These are phyloP conservation scores for Colletotrichum chrysophilum DNA, from an alignment of 2,329 filamentous ascomycete genomes.

Conservation along the genomic window DNA sequence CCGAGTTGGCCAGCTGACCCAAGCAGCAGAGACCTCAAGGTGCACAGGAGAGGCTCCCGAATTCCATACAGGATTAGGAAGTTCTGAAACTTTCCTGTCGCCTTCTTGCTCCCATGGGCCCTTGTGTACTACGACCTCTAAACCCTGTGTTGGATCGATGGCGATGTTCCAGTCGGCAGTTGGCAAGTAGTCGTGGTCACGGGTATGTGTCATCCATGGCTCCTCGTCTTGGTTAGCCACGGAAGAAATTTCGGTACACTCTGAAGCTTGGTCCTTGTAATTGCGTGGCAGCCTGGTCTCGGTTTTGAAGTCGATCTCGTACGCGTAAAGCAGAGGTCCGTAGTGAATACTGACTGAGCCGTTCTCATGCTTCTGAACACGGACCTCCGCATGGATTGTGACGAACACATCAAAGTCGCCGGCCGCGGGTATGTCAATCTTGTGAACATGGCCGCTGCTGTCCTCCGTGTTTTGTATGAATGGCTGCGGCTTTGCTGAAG, in stretches of 20 bases:
- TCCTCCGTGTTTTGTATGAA: not conserved
- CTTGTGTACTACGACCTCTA: not conserved
- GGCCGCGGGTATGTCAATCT: not conserved
- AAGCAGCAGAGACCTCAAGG: slow-evolving; percentile 33
- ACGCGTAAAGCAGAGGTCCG: slow-evolving; percentile 47
- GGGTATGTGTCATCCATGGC: slow-evolving; percentile 23
- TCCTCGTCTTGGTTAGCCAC: slow-evolving; percentile 16
- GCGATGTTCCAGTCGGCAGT: slow-evolving; percentile 35
- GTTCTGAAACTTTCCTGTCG: slow-evolving; percentile 24
- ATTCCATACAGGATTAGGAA: slow-evolving; percentile 34
- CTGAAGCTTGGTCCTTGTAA: slow-evolving; percentile 22
- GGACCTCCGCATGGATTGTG: slow-evolving; percentile 20
- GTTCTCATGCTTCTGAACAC: slow-evolving; percentile 27
- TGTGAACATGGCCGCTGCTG: not conserved
- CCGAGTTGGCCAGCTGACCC: not conserved
- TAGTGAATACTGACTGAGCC: slow-evolving; percentile 47
- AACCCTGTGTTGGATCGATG: slow-evolving; percentile 24
- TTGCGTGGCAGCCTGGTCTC: not conserved
- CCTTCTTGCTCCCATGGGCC: slow-evolving; percentile 25
- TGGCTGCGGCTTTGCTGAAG: not conserved
- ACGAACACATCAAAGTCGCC: slow-evolving; percentile 21
- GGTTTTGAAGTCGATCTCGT: slow-evolving; percentile 36
- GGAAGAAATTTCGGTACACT: slow-evolving; percentile 29
- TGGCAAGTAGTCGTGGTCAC: slow-evolving; percentile 37
- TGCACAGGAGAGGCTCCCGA: slow-evolving; percentile 36